Evolutionary conservation across 1,139 yeast genomes (phyloP).

Genomic region (Cylindricascospora bacillispora): DNA sequence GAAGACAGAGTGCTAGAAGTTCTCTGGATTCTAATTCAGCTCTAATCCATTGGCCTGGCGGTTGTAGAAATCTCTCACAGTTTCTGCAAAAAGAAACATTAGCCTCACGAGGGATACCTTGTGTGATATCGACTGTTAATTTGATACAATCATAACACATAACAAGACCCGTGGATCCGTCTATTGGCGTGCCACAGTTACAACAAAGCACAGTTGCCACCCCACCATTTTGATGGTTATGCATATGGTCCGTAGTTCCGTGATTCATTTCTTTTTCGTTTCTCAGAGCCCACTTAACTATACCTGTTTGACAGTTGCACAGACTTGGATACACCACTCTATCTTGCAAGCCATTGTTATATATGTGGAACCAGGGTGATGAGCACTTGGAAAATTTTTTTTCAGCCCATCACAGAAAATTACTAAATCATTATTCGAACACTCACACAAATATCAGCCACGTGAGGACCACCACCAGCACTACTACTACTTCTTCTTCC

Average conservation of each 20-base stretch:
- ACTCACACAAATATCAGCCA: no score
- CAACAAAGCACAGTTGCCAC: constrained; percentile 90
- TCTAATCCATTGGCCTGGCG: constrained; percentile 86
- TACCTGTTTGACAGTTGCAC: no score
- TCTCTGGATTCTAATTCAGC: constrained; percentile 91
- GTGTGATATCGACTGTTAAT: constrained; percentile 85
- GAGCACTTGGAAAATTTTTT: no score
- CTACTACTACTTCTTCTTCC: constrained; percentile 7
- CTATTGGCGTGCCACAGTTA: constrained; percentile 98
- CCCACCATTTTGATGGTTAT: constrained; percentile 22
- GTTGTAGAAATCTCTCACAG: constrained; percentile 91
- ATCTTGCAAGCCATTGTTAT: no score
- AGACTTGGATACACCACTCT: no score
- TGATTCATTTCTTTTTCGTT: constrained; percentile 18
- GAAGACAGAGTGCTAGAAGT: constrained; percentile 75
- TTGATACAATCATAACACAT: constrained; percentile 98
- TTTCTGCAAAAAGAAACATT: constrained; percentile 88
- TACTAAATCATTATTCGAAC: no score
- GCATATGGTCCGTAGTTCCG: constrained; percentile 19
- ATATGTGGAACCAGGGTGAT: no score
- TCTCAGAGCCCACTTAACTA: no score
- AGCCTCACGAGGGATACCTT: constrained; percentile 92
- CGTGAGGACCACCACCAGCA: background rate
- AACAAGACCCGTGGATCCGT: constrained; percentile 84
- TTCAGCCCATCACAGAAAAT: no score